Evolutionary conservation across 176 grass and related monocot genomes (phyloP), one percentile per base, ranked within the genome.

Genomic region (Saccharum spontaneum): DNA sequence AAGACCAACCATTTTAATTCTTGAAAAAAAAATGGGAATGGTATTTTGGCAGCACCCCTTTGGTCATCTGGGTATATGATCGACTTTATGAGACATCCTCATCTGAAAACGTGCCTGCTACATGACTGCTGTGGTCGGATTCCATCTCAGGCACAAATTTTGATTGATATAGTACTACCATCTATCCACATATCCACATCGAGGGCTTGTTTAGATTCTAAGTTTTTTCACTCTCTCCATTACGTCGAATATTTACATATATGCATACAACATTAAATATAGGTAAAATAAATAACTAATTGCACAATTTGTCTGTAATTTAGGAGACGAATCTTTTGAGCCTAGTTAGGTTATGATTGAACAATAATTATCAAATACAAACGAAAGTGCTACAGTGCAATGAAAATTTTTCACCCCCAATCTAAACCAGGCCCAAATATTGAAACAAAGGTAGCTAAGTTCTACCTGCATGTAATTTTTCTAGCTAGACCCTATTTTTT

Each of bases 151-250:
- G 44, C 75, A 36, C 38, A 59, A 71, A 57, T 38, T 4, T 73
- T 82, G 17, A 86, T 39, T 65, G 52, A 55, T 60, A 76, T 54
- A 64, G 34, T 60, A 64, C 73, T 60, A 64, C 73, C 71, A 44
- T 76, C 64, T 82, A 85, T 85, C 82, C 60, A 74, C 43, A 73
- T 48, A 85, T 85, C 82, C 71, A 62, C 83, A 77, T 82, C 71
- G 88, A 86, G n/a, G n/a, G n/a, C n/a, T n/a, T n/a, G n/a, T n/a
- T n/a, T n/a, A n/a, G n/a, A n/a, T n/a, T n/a, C n/a, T n/a, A n/a
- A n/a, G n/a, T n/a, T n/a, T n/a, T n/a, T n/a, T n/a, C n/a, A n/a
- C n/a, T n/a, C n/a, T n/a, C n/a, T n/a, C n/a, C n/a, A n/a, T n/a
- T n/a, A n/a, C n/a, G n/a, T n/a, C n/a, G n/a, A n/a, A n/a, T n/a